Evolutionary conservation across 208 protist genomes (phyloP).

Genomic region (Trypanosoma avium): DNA sequence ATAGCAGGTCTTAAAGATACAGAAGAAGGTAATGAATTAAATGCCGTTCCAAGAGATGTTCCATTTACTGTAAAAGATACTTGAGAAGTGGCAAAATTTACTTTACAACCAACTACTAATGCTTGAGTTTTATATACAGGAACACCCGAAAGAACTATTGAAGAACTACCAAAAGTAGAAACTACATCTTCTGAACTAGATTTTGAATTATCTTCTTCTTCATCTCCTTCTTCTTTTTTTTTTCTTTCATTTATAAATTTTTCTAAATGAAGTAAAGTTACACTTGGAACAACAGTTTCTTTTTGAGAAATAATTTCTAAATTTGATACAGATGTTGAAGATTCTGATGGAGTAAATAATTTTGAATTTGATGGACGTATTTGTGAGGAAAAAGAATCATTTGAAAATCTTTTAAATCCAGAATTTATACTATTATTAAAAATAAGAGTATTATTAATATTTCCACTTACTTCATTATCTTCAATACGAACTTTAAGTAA

Average conservation of each 20-base stretch:
- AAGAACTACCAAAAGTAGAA: not conserved
- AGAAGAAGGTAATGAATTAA: conserved; percentile 22
- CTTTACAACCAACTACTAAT: conserved; percentile 30
- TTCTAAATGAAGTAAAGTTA: not conserved
- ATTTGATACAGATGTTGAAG: not conserved
- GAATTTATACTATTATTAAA: too few relatives aligned
- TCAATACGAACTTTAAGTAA: not conserved
- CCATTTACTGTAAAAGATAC: conserved; percentile 46
- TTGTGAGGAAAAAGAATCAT: conserved; percentile 2
- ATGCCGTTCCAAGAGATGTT: conserved; percentile 23
- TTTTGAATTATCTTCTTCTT: conserved; percentile 2
- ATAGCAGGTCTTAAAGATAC: conserved; percentile 29
- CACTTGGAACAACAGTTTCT: not conserved
- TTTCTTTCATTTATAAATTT: not conserved
- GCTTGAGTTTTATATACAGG: conserved; percentile 22
- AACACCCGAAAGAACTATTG: conserved; percentile 3
- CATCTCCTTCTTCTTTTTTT: not conserved
- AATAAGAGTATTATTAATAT: not conserved
- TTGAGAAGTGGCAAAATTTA: conserved; percentile 4
- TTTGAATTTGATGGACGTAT: not conserved
- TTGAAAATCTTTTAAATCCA: too few relatives aligned
- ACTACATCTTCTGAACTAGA: not conserved
- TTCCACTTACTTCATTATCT: conserved; percentile 4
- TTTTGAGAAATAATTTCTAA: not conserved
- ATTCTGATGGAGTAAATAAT: not conserved